These are phyloP conservation scores for Lineolata rhizophorae DNA, from an alignment of 495 filamentous ascomycete species.

Conservation along the genomic window DNA sequence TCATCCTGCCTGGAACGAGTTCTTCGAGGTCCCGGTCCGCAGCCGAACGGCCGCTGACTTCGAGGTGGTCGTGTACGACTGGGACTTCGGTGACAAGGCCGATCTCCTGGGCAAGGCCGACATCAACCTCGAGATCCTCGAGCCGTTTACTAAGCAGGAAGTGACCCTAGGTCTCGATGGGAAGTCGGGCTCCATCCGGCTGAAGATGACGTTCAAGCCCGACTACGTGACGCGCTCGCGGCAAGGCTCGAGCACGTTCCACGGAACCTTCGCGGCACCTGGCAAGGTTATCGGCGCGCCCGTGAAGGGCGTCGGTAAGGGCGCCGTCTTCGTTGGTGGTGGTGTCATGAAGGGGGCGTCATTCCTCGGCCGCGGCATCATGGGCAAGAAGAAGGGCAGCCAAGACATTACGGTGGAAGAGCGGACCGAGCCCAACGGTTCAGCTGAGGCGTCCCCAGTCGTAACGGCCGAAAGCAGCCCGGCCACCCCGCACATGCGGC, in stretches of 20 bases:
- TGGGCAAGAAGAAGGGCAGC: slow-evolving; percentile 27
- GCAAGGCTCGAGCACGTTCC: slow-evolving; percentile 84
- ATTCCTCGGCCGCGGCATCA: slow-evolving; percentile 63
- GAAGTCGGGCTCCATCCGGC: slow-evolving; percentile 61
- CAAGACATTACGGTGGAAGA: too few relatives aligned
- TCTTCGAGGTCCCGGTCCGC: slow-evolving; percentile 63
- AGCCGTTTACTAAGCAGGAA: slow-evolving; percentile 60
- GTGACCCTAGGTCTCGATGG: slow-evolving; percentile 60
- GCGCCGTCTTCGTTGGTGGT: slow-evolving; percentile 33
- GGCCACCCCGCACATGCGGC: slow-evolving; percentile 35
- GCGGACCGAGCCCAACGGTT: slow-evolving; percentile 9
- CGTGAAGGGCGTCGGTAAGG: slow-evolving; percentile 68
- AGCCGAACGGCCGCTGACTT: slow-evolving; percentile 75
- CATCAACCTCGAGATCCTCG: slow-evolving; percentile 66
- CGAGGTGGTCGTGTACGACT: slow-evolving; percentile 70
- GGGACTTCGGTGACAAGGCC: slow-evolving; percentile 81
- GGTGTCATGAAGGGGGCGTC: slow-evolving; percentile 74
- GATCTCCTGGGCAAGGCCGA: slow-evolving; percentile 58
- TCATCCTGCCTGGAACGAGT: slow-evolving; percentile 86
- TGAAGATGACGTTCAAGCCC: slow-evolving; percentile 84
- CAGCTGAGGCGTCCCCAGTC: slow-evolving; percentile 5
- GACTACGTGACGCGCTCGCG: slow-evolving; percentile 73
- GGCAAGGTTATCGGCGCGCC: slow-evolving; percentile 85
- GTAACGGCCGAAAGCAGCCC: slow-evolving; percentile 4
- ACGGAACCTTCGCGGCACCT: slow-evolving; percentile 75